A percentile compares a stretch with the other conserved stretches of the same genome.
phyloP scores from a whole-genome alignment of 2,329 filamentous ascomycete genomes.

The Cytospora piceae region DNA sequence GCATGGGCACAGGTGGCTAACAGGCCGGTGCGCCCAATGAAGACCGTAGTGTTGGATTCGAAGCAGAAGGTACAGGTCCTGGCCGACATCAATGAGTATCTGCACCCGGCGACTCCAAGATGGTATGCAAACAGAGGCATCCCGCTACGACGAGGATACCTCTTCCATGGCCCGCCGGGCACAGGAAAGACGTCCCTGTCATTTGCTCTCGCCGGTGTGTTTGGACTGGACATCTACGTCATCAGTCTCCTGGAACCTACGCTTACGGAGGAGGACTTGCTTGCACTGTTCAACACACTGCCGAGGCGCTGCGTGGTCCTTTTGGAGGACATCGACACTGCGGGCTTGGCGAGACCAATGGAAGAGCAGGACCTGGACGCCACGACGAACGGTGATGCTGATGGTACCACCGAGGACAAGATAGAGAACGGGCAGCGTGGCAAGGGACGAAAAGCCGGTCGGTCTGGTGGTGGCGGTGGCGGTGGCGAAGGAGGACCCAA shows the following conservation, averaged over 20 bases:
- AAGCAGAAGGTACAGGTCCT: slow-evolving; percentile 68
- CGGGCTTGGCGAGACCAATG: slow-evolving; percentile 56
- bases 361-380: slow-evolving; percentile 32
- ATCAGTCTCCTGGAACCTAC: slow-evolving; percentile 63
- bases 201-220: slow-evolving; percentile 67
- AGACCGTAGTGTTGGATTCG: slow-evolving; percentile 74
- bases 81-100: slow-evolving; percentile 76
- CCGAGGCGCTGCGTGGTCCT: slow-evolving; percentile 68
- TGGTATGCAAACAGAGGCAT: slow-evolving; percentile 81
- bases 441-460: slow-evolving; percentile 24
- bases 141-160: slow-evolving; percentile 74
- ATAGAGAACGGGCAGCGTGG: slow-evolving; percentile 29
- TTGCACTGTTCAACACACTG: slow-evolving; percentile 61
- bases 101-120: slow-evolving; percentile 68
- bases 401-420: slow-evolving; percentile 29
- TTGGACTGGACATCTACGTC: slow-evolving; percentile 69
- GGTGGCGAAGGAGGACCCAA: slow-evolving; percentile 30
- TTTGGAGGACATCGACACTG: slow-evolving; percentile 71
- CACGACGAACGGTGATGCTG: slow-evolving; percentile 30
- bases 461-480: slow-evolving; percentile 11
- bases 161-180: slow-evolving; percentile 76
- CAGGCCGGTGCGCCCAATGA: slow-evolving; percentile 71
- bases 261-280: slow-evolving; percentile 65
- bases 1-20: slow-evolving; percentile 62
- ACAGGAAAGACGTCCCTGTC: slow-evolving; percentile 74